Conservation (phyloP, 78 protist species). For the Dictyostelium firmibasis region DNA sequence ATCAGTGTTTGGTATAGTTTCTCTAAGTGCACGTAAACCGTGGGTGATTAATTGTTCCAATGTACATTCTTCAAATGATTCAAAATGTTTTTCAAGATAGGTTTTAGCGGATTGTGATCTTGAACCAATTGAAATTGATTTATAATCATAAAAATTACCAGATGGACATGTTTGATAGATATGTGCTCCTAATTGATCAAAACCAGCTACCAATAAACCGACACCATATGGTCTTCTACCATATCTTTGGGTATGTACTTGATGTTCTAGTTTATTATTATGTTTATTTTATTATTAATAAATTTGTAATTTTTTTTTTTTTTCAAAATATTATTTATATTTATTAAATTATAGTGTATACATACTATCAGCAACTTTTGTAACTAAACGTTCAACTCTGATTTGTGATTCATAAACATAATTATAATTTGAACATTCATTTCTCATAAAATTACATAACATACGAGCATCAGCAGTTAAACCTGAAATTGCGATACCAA, state of each 20-base stretch:
- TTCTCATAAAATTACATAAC: constrained; percentile 89
- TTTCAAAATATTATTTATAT: neutral
- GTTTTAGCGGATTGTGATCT: constrained; percentile 97
- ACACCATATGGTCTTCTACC: constrained; percentile 98
- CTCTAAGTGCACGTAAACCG: constrained; percentile 93
- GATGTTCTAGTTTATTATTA: constrained; percentile 78
- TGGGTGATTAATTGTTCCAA: constrained; percentile 93
- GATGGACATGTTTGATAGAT: constrained; percentile 95
- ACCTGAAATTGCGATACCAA: constrained; percentile 96
- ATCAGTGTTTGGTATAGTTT: constrained; percentile 77
- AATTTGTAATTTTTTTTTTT: neutral
- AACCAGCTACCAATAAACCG: constrained; percentile 97
- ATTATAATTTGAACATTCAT: constrained; percentile 90
- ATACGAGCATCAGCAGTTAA: constrained; percentile 87
- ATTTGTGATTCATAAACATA: constrained; percentile 90
- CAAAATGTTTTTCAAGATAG: constrained; percentile 95
- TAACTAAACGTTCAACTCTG: constrained; percentile 90
- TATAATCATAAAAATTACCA: constrained; percentile 94
- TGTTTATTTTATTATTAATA: neutral
- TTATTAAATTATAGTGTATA: neutral
- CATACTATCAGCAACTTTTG: constrained; percentile 90
- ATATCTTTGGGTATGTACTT: constrained; percentile 90
- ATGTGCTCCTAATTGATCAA: constrained; percentile 94
- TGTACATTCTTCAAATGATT: constrained; percentile 79
- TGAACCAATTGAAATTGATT: constrained; percentile 96